Conservation (phyloP, 768 basidiomycete species). For the Russula abietina region DNA sequence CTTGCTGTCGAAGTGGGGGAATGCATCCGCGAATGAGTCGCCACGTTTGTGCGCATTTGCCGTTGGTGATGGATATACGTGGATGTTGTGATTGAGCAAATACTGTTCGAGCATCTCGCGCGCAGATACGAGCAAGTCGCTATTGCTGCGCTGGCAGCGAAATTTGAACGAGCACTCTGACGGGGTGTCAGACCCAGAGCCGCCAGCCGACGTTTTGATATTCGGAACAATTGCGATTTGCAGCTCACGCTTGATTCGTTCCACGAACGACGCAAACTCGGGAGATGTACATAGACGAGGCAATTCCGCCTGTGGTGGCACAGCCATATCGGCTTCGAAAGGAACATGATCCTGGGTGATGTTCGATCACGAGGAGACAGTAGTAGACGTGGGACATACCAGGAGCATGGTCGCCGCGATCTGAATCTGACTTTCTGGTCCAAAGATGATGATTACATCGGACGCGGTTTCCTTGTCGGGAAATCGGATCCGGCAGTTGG, state of each 20-base stretch:
- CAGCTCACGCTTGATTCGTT: constrained; percentile 87
- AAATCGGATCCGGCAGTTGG: constrained; percentile 87
- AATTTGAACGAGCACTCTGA: constrained; percentile 91
- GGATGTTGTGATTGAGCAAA: constrained; percentile 75
- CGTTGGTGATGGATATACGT: constrained; percentile 72
- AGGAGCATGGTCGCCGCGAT: constrained; percentile 95
- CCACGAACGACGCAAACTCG: constrained; percentile 83
- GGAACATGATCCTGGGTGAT: constrained; percentile 83
- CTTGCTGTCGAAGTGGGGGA: constrained; percentile 95
- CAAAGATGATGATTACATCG: constrained; percentile 93
- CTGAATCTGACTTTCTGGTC: constrained; percentile 94
- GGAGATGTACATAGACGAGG: constrained; percentile 64
- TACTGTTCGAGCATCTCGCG: constrained; percentile 92
- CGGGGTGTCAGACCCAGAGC: constrained; percentile 50
- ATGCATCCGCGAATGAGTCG: constrained; percentile 92
- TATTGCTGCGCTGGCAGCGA: constrained; percentile 90
- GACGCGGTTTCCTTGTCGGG: constrained; percentile 93
- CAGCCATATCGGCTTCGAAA: constrained; percentile 90
- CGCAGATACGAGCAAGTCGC: constrained; percentile 84
- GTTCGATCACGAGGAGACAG: constrained; percentile 7
- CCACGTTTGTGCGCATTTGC: constrained; percentile 78
- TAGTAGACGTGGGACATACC: constrained; percentile 40
- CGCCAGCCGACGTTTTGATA: constrained; percentile 51
- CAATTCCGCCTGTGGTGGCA: constrained; percentile 79
- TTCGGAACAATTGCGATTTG: constrained; percentile 87